A percentile compares a stretch with the other conserved stretches of the same genome.
Evolutionary conservation across 2,329 filamentous ascomycete genomes (phyloP).

Genomic region (Fusarium incarnatum): DNA sequence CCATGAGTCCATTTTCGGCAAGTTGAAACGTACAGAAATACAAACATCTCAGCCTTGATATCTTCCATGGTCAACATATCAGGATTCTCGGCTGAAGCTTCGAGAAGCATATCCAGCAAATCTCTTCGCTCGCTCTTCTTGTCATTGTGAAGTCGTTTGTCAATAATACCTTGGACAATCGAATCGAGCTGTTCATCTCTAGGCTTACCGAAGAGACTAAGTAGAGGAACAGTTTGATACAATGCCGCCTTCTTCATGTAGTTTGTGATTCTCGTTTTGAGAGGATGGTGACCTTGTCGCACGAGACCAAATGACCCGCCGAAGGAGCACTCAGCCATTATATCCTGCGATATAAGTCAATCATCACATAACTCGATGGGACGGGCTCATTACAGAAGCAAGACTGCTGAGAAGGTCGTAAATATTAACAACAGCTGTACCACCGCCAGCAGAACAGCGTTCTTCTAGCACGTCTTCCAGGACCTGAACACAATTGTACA

Average conservation of each 20-base stretch:
- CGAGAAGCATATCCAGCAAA: conserved; percentile 1
- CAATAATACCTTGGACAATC: not conserved
- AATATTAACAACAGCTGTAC: not conserved
- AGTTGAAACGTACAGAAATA: not conserved
- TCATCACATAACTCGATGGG: too few relatives aligned
- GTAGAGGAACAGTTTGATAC: not conserved
- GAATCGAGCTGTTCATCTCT: not conserved
- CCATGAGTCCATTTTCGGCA: too few relatives aligned
- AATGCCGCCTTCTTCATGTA: conserved; percentile 2
- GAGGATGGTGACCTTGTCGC: not conserved
- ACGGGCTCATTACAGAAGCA: not conserved
- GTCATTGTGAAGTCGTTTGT: not conserved
- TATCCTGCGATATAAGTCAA: not conserved
- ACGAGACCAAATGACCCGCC: not conserved
- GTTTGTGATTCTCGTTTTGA: not conserved
- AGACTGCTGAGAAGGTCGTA: conserved; percentile 3
- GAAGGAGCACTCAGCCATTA: conserved; percentile 3
- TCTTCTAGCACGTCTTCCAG: not conserved
- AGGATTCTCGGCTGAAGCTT: not conserved
- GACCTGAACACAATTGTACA: not conserved
- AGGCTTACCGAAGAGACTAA: not conserved
- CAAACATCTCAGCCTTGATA: not conserved
- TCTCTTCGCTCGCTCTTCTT: not conserved
- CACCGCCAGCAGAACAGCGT: not conserved
- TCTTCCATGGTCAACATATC: not conserved